phyloP scores from a whole-genome alignment of 495 filamentous ascomycete genomes.

The Parathielavia appendiculata region DNA sequence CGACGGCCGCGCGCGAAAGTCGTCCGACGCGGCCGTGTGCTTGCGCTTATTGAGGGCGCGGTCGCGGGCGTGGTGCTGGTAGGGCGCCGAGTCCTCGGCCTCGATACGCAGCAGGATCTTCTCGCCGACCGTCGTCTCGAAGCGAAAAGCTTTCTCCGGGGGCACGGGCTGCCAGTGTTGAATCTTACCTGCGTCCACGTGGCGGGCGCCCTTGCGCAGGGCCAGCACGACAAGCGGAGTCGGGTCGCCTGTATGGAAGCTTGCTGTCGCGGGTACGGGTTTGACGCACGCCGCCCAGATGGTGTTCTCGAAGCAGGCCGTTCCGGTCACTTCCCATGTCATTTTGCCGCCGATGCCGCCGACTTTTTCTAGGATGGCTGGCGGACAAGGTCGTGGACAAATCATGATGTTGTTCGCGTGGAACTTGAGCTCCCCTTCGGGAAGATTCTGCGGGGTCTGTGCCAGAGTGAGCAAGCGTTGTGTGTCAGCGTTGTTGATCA shows the following conservation, averaged over 20 bases:
- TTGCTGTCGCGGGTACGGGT: constrained; percentile 60
- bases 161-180: constrained; percentile 76
- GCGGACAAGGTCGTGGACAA: constrained; percentile 62
- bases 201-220: constrained; percentile 63
- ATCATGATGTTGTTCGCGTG: constrained; percentile 92
- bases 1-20: constrained; percentile 25
- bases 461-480: constrained; percentile 63
- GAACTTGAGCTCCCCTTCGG: constrained; percentile 64
- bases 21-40: constrained; percentile 49
- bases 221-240: constrained; percentile 73
- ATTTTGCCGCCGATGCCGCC: constrained; percentile 80
- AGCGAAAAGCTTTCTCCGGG: constrained; percentile 56
- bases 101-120: constrained; percentile 79
- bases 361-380: constrained; percentile 66
- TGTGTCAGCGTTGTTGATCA: constrained; percentile 66
- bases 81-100: constrained; percentile 58
- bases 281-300: constrained; percentile 80
- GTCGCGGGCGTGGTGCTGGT: constrained; percentile 17
- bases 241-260: constrained; percentile 68
- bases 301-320: constrained; percentile 66
- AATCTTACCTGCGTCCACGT: constrained; percentile 76
- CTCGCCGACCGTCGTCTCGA: constrained; percentile 81
- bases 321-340: constrained; percentile 75
- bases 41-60: constrained; percentile 42
- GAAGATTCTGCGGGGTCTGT: constrained; percentile 52